Conservation (phyloP, 1,284 basidiomycete genomes). For the Irpex sp. region DNA sequence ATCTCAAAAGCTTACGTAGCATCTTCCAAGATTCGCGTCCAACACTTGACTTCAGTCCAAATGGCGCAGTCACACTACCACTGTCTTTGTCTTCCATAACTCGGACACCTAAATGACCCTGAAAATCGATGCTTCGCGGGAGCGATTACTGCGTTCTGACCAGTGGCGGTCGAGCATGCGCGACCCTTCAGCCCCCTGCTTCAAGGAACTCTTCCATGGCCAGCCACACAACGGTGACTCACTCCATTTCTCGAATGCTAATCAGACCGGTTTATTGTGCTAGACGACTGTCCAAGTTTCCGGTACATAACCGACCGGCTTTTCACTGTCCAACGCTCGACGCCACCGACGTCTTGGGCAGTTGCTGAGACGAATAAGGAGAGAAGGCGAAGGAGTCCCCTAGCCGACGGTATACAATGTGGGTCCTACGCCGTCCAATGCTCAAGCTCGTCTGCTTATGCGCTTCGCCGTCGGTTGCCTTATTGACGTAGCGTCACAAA, state of each 20-base stretch:
- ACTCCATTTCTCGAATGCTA: neutral
- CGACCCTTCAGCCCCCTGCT: too few relatives aligned
- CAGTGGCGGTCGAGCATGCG: too few relatives aligned
- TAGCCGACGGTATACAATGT: neutral
- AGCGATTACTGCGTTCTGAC: neutral
- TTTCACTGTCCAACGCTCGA: neutral
- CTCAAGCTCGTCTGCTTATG: neutral
- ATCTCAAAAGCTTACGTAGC: neutral
- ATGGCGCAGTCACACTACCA: too few relatives aligned
- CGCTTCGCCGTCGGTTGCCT: neutral
- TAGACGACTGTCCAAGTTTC: neutral
- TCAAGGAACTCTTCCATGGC: neutral
- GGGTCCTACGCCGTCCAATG: neutral
- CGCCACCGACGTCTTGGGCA: neutral
- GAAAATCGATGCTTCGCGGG: neutral
- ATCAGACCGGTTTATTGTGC: neutral
- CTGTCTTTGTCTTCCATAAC: too few relatives aligned
- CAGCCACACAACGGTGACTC: too few relatives aligned
- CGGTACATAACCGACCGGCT: neutral
- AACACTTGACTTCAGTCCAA: too few relatives aligned
- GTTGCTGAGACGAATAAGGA: neutral
- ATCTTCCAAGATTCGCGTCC: too few relatives aligned
- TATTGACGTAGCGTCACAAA: neutral
- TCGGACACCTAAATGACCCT: neutral
- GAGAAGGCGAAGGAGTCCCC: neutral